Conservation (phyloP, 2,329 filamentous ascomycete species). For the Eutypa lata region DNA sequence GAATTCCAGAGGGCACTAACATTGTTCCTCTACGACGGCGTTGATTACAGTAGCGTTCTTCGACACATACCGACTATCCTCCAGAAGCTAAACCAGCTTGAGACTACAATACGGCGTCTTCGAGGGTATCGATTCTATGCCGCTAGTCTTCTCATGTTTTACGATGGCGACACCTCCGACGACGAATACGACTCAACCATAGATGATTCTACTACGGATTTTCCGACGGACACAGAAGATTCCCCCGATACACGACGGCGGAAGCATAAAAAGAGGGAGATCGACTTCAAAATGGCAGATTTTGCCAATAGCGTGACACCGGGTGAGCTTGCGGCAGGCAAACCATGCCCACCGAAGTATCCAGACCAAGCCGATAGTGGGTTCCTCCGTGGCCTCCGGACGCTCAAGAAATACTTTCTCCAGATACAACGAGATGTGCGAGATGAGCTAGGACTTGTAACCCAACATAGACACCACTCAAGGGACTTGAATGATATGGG, state of each 20-base stretch:
- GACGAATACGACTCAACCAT: constrained; percentile 51
- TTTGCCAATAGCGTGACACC: constrained; percentile 97
- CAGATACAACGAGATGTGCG: constrained; percentile 78
- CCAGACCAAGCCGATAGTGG: constrained; percentile 80
- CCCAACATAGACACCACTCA: constrained; percentile 8
- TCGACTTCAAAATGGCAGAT: constrained; percentile 96
- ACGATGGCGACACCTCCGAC: constrained; percentile 74
- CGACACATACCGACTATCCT: constrained; percentile 86
- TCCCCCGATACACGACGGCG: constrained; percentile 33
- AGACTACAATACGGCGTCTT: constrained; percentile 76
- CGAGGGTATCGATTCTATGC: constrained; percentile 93
- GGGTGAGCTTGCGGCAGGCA: constrained; percentile 64
- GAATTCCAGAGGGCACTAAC: constrained; percentile 89
- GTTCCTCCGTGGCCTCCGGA: constrained; percentile 80
- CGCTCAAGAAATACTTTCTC: constrained; percentile 78
- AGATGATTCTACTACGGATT: constrained; percentile 57
- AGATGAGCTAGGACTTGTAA: constrained; percentile 44
- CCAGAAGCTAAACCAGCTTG: constrained; percentile 77
- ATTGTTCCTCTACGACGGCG: constrained; percentile 86
- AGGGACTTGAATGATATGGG: constrained; percentile 16
- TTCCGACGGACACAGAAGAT: constrained; percentile 57
- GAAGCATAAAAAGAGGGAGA: constrained; percentile 55
- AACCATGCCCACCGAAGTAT: constrained; percentile 75
- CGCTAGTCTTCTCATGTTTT: constrained; percentile 90
- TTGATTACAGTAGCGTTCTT: constrained; percentile 74